Percentiles rank a stretch among this genome's conserved stretches.
These are phyloP conservation scores for Tetracentron sinense DNA, from an alignment of 164 flowering plant genomes.

Conservation along the genomic window DNA sequence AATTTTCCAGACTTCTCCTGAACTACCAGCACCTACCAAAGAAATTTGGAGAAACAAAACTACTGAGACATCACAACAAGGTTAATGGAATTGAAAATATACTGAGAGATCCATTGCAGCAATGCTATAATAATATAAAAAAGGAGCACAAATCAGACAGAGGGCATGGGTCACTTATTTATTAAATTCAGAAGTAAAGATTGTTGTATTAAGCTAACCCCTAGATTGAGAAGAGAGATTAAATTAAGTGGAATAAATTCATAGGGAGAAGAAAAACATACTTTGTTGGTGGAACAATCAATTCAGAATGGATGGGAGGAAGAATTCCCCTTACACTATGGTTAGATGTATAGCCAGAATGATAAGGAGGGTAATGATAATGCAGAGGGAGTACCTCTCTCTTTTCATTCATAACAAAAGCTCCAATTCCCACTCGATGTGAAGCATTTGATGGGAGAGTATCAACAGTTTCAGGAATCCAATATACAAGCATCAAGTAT, in stretches of 20 bases:
- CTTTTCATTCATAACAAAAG: conserved; percentile 42
- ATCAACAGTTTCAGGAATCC: conserved; percentile 39
- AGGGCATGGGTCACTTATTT: not conserved
- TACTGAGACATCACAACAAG: conserved; percentile 8
- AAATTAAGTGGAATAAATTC: no score
- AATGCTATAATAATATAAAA: not conserved
- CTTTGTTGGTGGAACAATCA: no score
- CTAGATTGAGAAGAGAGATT: no score
- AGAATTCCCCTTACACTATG: no score
- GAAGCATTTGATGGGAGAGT: conserved; percentile 45
- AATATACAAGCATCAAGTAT: conserved; percentile 46
- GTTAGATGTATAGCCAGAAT: not conserved
- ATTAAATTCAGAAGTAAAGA: no score
- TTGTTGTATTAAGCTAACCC: no score
- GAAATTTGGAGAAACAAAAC: conserved; percentile 7
- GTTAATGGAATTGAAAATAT: not conserved
- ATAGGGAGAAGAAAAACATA: no score
- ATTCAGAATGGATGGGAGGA: no score
- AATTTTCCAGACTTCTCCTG: conserved; percentile 38
- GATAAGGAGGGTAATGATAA: not conserved
- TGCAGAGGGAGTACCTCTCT: conserved; percentile 35
- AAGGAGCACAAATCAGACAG: not conserved
- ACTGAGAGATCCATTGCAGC: not conserved
- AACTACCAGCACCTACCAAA: conserved; percentile 37
- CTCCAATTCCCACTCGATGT: conserved; percentile 46